Evolutionary conservation across 2,329 filamentous ascomycete species (phyloP).

Genomic region (Zymoseptoria ardabiliae): DNA sequence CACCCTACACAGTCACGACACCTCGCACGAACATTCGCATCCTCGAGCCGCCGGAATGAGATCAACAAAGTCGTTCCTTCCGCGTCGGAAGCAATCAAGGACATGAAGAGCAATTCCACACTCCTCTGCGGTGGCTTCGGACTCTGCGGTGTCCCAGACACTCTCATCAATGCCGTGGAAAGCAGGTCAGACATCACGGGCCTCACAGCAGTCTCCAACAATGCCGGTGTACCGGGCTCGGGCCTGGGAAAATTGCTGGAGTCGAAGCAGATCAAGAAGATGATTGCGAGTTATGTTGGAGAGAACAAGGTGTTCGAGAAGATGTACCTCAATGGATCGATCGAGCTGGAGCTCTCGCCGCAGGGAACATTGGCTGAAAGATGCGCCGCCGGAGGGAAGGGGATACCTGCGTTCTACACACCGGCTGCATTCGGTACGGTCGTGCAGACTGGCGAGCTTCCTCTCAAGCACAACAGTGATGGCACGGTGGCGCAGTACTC

Average conservation of each 20-base stretch:
- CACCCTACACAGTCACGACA: slow-evolving; percentile 10
- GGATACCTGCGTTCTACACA: slow-evolving; percentile 75
- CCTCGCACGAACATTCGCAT: slow-evolving; percentile 19
- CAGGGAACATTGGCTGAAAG: slow-evolving; percentile 69
- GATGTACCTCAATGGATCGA: slow-evolving; percentile 66
- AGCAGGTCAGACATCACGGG: slow-evolving; percentile 49
- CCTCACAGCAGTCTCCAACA: slow-evolving; percentile 73
- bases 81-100: slow-evolving; percentile 62
- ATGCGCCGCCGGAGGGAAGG: slow-evolving; percentile 64
- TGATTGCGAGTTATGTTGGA: slow-evolving; percentile 69
- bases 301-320: slow-evolving; percentile 70
- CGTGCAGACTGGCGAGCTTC: slow-evolving; percentile 61
- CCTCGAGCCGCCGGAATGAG: slow-evolving; percentile 16
- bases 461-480: slow-evolving; percentile 52
- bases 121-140: slow-evolving; percentile 74
- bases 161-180: slow-evolving; percentile 62
- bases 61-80: slow-evolving; percentile 30
- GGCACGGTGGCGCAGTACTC: slow-evolving; percentile 58
- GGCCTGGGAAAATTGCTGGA: slow-evolving; percentile 63
- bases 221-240: slow-evolving; percentile 63
- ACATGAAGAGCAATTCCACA: slow-evolving; percentile 62
- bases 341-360: slow-evolving; percentile 68
- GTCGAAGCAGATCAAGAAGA: slow-evolving; percentile 61
- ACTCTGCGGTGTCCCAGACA: slow-evolving; percentile 69
- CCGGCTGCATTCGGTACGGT: slow-evolving; percentile 62